Evolutionary conservation across 108 stramenopile species (phyloP).

Genomic region (Nitzschia inconspicua): DNA sequence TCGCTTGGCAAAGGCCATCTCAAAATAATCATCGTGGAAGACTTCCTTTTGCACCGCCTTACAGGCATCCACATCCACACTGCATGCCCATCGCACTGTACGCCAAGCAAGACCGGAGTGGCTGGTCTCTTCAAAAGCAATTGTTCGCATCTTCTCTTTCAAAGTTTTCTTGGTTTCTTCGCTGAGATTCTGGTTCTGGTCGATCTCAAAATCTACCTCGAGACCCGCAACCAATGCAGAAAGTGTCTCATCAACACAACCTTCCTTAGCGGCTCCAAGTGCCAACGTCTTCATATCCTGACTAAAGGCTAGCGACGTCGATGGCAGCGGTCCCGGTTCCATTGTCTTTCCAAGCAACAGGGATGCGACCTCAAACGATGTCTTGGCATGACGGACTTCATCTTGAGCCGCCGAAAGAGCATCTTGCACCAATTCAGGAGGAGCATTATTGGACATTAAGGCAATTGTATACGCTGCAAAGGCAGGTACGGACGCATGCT

Average conservation of each 20-base stretch:
- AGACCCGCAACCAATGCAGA: constrained; percentile 45
- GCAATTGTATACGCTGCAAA: constrained; percentile 63
- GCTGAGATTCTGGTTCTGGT: constrained; percentile 10
- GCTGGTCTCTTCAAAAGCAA: constrained; percentile 48
- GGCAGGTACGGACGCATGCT: constrained; percentile 62
- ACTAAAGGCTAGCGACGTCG: constrained; percentile 33
- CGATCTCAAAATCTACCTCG: constrained; percentile 30
- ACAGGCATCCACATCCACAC: constrained; percentile 33
- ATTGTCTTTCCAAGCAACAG: constrained; percentile 37
- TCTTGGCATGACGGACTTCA: constrained; percentile 54
- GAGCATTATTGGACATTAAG: constrained; percentile 59
- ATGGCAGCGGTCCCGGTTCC: constrained; percentile 45
- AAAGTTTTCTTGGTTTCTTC: constrained; percentile 22
- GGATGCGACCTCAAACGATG: constrained; percentile 52
- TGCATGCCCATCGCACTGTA: constrained; percentile 50
- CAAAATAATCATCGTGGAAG: constrained; percentile 9
- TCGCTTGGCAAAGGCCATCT: background rate
- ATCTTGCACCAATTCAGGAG: constrained; percentile 48
- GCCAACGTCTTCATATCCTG: constrained; percentile 48
- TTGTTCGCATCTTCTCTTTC: constrained; percentile 33
- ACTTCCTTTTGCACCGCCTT: constrained; percentile 27
- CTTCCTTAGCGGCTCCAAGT: constrained; percentile 47
- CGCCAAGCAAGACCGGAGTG: constrained; percentile 63
- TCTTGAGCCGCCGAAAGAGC: constrained; percentile 51
- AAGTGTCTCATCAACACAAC: constrained; percentile 58